Conservation (phyloP, 345 rosid species). For the Iberis pinnata region DNA sequence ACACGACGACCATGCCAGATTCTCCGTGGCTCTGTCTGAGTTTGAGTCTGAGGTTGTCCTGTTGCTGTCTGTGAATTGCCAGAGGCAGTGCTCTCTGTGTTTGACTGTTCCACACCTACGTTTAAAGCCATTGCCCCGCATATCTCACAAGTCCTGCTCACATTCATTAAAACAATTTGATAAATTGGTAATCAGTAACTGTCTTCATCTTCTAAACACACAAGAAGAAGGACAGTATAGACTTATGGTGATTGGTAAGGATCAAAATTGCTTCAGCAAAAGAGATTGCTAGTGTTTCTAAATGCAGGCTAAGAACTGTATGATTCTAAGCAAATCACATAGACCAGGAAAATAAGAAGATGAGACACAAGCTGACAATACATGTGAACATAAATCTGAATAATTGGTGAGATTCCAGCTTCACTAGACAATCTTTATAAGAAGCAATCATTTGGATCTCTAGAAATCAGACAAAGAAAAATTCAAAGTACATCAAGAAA, state of each 20-base stretch:
- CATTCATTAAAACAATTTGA: neutral
- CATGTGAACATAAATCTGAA: constrained; percentile 11
- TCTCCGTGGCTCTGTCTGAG: constrained; percentile 37
- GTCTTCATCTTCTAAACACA: constrained; percentile 7
- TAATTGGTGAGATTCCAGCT: constrained; percentile 16
- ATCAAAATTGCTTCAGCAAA: constrained; percentile 3
- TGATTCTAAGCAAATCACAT: constrained; percentile 12
- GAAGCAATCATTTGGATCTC: constrained; percentile 27
- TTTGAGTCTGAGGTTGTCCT: constrained; percentile 28
- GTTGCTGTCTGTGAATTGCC: constrained; percentile 31
- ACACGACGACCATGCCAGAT: constrained; percentile 57
- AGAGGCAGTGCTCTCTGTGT: constrained; percentile 23
- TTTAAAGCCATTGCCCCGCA: constrained; percentile 49
- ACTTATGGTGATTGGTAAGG: neutral
- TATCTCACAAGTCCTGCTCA: constrained; percentile 54
- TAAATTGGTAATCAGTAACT: constrained; percentile 3
- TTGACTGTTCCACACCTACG: constrained; percentile 38
- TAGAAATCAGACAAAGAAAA: constrained; percentile 21
- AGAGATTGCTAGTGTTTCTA: constrained; percentile 3
- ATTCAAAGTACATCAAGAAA: neutral
- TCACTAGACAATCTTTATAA: constrained; percentile 20
- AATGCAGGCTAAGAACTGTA: constrained; percentile 7
- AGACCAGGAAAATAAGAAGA: constrained; percentile 2
- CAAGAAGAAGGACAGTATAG: neutral
- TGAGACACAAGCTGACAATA: constrained; percentile 17